A percentile compares a stretch with the other conserved stretches of the same genome.
Conservation (phyloP, 371 early-diverging fungal species). For the Thermomucor indicae-seudaticae region DNA sequence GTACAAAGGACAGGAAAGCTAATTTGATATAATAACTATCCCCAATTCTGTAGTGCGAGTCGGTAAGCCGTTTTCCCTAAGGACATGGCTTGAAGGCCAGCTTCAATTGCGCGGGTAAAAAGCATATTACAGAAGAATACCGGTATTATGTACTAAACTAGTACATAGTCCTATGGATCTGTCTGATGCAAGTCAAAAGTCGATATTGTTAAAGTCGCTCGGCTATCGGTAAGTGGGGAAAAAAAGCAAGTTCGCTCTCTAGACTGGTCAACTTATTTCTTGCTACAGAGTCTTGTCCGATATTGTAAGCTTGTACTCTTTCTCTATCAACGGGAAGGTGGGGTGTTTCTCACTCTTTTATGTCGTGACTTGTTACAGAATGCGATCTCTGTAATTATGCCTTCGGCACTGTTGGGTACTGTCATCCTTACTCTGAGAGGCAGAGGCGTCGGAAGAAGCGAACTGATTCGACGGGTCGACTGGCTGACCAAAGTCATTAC, state of each 20-base stretch:
- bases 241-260: too few species aligned
- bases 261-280: too few species aligned
- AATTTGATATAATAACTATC: too few species aligned
- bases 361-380: slow-evolving; percentile 24
- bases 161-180: slow-evolving; percentile 27
- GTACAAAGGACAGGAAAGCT: too few species aligned
- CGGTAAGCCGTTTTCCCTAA: slow-evolving; percentile 71
- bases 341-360: too few species aligned
- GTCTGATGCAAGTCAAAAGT: slow-evolving; percentile 24
- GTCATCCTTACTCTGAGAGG: slow-evolving; percentile 82
- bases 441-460: slow-evolving; percentile 79
- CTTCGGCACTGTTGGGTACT: slow-evolving; percentile 81
- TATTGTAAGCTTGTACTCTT: slow-evolving; percentile 53
- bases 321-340: too few species aligned
- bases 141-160: background rate
- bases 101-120: slow-evolving; percentile 42
- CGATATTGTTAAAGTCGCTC: slow-evolving; percentile 44
- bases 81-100: slow-evolving; percentile 62
- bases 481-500: slow-evolving; percentile 72
- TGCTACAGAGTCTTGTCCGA: slow-evolving; percentile 60
- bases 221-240: slow-evolving; percentile 49
- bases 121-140: background rate
- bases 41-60: slow-evolving; percentile 57
- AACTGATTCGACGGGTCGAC: slow-evolving; percentile 76
- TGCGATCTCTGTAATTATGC: slow-evolving; percentile 75